Conservation (phyloP, 208 protist genomes). For the Angomonas ambiguus region DNA sequence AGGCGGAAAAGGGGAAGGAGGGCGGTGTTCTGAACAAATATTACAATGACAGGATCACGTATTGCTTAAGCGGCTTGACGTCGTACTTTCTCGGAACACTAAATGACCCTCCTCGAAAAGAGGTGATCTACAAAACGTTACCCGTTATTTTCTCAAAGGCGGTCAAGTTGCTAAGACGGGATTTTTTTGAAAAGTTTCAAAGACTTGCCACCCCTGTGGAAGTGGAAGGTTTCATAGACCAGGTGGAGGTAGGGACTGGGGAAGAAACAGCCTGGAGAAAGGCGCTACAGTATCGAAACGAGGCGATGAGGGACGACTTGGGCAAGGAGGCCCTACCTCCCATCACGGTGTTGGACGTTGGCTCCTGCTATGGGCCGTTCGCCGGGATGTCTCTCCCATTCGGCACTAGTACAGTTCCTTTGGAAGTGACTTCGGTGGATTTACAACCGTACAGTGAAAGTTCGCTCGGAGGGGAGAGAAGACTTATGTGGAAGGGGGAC, state of each 20-base stretch:
- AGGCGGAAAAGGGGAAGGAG: background rate
- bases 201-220: conserved; percentile 53
- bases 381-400: conserved; percentile 22
- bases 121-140: conserved; percentile 19
- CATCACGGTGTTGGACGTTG: conserved; percentile 68
- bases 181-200: conserved; percentile 39
- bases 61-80: background rate
- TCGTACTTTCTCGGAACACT: background rate
- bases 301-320: background rate
- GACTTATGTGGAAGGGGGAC: conserved; percentile 37
- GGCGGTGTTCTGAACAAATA: background rate
- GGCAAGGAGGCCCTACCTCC: conserved; percentile 11
- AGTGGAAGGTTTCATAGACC: conserved; percentile 30
- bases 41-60: background rate
- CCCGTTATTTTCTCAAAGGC: conserved; percentile 36
- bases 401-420: conserved; percentile 29
- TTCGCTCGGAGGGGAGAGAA: background rate
- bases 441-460: conserved; percentile 42
- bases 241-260: background rate
- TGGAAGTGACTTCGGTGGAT: conserved; percentile 61
- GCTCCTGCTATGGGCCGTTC: conserved; percentile 85
- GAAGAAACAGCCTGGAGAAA: conserved; percentile 3
- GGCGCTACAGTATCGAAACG: background rate
- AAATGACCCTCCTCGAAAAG: background rate
- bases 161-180: conserved; percentile 49